A percentile compares a stretch with the other conserved stretches of the same genome.
Evolutionary conservation across 2,329 filamentous ascomycete genomes (phyloP).

Genomic region (Ophiosphaerella herpotricha): DNA sequence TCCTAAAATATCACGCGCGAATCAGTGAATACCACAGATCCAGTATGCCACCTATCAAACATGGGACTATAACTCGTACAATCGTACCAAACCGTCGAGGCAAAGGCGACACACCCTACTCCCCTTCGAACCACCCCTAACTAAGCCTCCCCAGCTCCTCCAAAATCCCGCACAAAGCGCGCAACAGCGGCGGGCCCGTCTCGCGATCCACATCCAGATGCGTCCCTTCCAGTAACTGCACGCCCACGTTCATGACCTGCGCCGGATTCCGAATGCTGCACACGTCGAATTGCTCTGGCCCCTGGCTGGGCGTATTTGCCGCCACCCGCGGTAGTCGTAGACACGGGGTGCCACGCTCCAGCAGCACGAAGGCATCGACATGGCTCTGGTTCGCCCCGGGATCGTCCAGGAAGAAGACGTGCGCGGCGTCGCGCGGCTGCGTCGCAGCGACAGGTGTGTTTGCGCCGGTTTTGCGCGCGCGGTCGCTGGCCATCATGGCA

Average conservation of each 20-base stretch:
- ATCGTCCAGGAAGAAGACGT: constrained; percentile 17
- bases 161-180: constrained; percentile 24
- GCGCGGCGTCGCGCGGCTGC: background rate
- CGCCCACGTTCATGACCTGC: constrained; percentile 23
- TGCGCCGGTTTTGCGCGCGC: constrained; percentile 15
- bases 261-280: constrained; percentile 18
- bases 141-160: constrained; percentile 11
- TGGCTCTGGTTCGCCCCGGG: constrained; percentile 7
- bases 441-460: constrained; percentile 6
- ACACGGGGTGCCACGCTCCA: constrained; percentile 12
- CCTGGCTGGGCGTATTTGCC: background rate
- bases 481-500: constrained; percentile 25
- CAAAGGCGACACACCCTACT: no score
- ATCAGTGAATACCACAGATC: no score
- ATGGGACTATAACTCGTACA: no score
- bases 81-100: no score
- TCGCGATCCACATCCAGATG: constrained; percentile 22
- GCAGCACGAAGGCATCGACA: constrained; percentile 15
- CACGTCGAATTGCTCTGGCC: background rate
- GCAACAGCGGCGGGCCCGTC: constrained; percentile 18
- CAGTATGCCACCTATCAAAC: no score
- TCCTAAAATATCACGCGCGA: no score
- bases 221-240: constrained; percentile 18
- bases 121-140: no score
- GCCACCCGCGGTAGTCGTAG: constrained; percentile 8